Evolutionary conservation across 1,284 basidiomycete species (phyloP).

Genomic region (Polyporus tsugae): DNA sequence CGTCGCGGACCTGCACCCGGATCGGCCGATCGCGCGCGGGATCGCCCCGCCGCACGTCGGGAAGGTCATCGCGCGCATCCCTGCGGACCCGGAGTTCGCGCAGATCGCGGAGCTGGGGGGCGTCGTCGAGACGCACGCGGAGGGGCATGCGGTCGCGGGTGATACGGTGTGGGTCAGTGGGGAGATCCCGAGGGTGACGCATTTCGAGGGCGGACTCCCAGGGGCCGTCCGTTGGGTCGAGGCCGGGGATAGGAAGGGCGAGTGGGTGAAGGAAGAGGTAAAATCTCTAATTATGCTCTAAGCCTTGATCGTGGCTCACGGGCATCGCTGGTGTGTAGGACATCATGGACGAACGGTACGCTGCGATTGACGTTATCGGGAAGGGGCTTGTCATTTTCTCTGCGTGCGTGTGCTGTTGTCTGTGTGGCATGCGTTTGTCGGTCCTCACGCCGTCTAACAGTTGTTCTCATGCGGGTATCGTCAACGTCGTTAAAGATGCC

Average conservation of each 20-base stretch:
- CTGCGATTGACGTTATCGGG: slow-evolving; percentile 76
- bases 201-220: slow-evolving; percentile 72
- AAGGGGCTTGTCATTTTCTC: slow-evolving; percentile 86
- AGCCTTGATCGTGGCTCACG: slow-evolving; percentile 10
- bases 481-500: slow-evolving; percentile 81
- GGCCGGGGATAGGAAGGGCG: slow-evolving; percentile 42
- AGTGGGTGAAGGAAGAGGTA: slow-evolving; percentile 74
- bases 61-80: slow-evolving; percentile 65
- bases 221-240: slow-evolving; percentile 73
- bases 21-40: slow-evolving; percentile 76
- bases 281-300: slow-evolving; percentile 21
- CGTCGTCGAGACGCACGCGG: slow-evolving; percentile 58
- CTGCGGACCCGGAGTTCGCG: slow-evolving; percentile 75
- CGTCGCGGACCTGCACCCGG: slow-evolving; percentile 77
- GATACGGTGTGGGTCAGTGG: slow-evolving; percentile 79
- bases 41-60: slow-evolving; percentile 62
- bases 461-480: slow-evolving; percentile 86
- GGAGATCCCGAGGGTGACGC: slow-evolving; percentile 75
- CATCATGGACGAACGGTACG: slow-evolving; percentile 85
- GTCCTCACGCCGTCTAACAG: slow-evolving; percentile 44
- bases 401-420: slow-evolving; percentile 57
- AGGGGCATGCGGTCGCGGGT: slow-evolving; percentile 69
- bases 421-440: neutral
- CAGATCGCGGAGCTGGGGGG: slow-evolving; percentile 67
- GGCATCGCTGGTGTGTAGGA: slow-evolving; percentile 50